A percentile compares a stretch with the other conserved stretches of the same genome.
Conservation (phyloP, 441 rosid genomes). For the Monsonia emarginata region DNA sequence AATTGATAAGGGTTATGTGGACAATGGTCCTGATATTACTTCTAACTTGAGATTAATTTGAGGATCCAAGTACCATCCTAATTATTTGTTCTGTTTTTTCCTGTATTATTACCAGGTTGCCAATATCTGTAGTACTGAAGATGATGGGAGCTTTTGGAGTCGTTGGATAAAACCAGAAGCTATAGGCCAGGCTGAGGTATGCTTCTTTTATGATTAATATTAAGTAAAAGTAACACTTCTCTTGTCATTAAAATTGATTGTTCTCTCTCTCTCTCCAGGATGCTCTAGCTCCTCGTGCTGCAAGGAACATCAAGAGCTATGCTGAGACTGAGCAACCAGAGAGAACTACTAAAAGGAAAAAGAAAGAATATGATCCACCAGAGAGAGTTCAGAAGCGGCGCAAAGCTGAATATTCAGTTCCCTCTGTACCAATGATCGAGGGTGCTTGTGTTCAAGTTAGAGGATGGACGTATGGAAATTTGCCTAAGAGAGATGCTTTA, state of each 20-base stretch:
- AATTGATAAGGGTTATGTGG: neutral
- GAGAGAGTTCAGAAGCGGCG: constrained; percentile 73
- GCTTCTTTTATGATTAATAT: constrained; percentile 18
- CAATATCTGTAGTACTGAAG: constrained; percentile 78
- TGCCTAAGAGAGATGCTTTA: constrained; percentile 91
- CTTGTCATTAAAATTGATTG: neutral
- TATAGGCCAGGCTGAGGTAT: constrained; percentile 74
- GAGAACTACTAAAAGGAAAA: constrained; percentile 70
- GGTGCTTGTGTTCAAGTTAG: constrained; percentile 94
- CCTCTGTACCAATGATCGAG: constrained; percentile 61
- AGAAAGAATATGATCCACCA: constrained; percentile 62
- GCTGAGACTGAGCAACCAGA: constrained; percentile 60
- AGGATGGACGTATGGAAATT: constrained; percentile 93
- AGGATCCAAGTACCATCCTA: neutral
- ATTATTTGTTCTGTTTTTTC: neutral
- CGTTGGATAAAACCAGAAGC: constrained; percentile 99
- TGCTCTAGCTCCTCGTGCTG: constrained; percentile 91
- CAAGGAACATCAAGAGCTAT: constrained; percentile 83
- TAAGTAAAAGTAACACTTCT: neutral
- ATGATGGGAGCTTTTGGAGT: constrained; percentile 98
- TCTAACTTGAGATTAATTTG: neutral
- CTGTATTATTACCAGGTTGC: constrained; percentile 65
- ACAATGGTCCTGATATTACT: neutral
- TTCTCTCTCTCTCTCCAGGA: constrained; percentile 33
- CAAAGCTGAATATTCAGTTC: constrained; percentile 57